Conservation (phyloP, 805 yeast genomes). For the Starmerella khaoyaiensis region DNA sequence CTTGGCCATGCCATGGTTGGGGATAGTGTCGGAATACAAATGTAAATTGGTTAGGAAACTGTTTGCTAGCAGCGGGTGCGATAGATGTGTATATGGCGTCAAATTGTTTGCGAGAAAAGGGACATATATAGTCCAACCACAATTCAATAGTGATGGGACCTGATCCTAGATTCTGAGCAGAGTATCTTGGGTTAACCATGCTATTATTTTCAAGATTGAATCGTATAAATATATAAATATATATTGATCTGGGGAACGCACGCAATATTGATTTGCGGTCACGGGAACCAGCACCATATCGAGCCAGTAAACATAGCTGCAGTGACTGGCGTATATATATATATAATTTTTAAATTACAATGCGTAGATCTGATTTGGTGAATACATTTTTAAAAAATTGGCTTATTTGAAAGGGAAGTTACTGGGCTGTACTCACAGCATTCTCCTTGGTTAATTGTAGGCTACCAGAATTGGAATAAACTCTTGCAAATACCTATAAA, state of each 20-base stretch:
- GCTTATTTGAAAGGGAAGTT: background rate
- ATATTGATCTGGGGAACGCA: too few species aligned
- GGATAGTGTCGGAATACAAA: constrained; percentile 57
- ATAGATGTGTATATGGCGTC: constrained; percentile 38
- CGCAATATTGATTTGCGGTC: background rate
- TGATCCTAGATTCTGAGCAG: constrained; percentile 18
- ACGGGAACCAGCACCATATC: background rate
- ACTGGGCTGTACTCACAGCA: too few species aligned
- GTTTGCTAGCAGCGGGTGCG: constrained; percentile 38
- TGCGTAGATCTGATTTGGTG: too few species aligned
- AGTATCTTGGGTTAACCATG: constrained; percentile 20
- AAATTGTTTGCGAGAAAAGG: constrained; percentile 54
- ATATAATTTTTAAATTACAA: too few species aligned
- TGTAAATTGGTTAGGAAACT: constrained; percentile 40
- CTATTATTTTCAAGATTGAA: background rate
- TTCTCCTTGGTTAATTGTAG: too few species aligned
- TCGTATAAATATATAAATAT: background rate
- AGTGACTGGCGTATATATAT: background rate
- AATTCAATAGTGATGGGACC: constrained; percentile 21
- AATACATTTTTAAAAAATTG: too few species aligned
- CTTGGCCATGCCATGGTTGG: constrained; percentile 88
- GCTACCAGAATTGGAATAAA: too few species aligned
- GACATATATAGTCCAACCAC: constrained; percentile 39
- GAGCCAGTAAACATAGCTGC: too few species aligned
- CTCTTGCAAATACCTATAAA: too few species aligned